Conservation (phyloP, 2,329 filamentous ascomycete genomes). For the Huntiella omanensis region DNA sequence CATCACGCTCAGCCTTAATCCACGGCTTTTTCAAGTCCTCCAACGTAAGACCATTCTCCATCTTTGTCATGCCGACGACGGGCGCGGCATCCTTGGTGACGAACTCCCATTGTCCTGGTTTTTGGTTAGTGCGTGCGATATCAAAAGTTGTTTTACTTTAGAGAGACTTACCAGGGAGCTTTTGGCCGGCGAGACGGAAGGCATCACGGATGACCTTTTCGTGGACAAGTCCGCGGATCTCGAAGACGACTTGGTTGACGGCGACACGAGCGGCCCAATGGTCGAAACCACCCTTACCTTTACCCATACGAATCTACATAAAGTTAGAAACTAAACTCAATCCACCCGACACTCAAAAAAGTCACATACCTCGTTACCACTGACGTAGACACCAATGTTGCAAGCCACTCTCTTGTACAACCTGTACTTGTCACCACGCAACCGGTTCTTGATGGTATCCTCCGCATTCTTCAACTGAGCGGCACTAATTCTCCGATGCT, state of each 20-base stretch:
- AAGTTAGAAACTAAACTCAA: constrained; percentile 1
- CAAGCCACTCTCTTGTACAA: constrained; percentile 81
- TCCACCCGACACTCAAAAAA: background rate
- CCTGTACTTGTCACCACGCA: constrained; percentile 81
- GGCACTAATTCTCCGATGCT: constrained; percentile 78
- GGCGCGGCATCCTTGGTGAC: constrained; percentile 81
- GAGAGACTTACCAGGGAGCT: constrained; percentile 58
- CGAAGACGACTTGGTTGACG: constrained; percentile 81
- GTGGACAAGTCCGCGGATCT: constrained; percentile 79
- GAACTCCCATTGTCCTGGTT: constrained; percentile 66
- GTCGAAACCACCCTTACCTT: constrained; percentile 94
- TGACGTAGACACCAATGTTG: constrained; percentile 88
- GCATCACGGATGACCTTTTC: constrained; percentile 89
- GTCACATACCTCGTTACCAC: constrained; percentile 62
- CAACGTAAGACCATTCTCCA: constrained; percentile 57
- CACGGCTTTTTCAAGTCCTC: constrained; percentile 70
- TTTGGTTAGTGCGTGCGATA: constrained; percentile 13
- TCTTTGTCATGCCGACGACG: constrained; percentile 80
- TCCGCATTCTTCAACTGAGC: constrained; percentile 76
- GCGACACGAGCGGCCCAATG: constrained; percentile 85
- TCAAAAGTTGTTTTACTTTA: background rate
- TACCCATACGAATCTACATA: constrained; percentile 77
- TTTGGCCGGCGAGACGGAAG: constrained; percentile 83
- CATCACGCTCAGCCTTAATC: constrained; percentile 19
- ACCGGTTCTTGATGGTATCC: constrained; percentile 73